Evolutionary conservation across 1,284 basidiomycete genomes (phyloP).

Genomic region (Fistulina hepatica): DNA sequence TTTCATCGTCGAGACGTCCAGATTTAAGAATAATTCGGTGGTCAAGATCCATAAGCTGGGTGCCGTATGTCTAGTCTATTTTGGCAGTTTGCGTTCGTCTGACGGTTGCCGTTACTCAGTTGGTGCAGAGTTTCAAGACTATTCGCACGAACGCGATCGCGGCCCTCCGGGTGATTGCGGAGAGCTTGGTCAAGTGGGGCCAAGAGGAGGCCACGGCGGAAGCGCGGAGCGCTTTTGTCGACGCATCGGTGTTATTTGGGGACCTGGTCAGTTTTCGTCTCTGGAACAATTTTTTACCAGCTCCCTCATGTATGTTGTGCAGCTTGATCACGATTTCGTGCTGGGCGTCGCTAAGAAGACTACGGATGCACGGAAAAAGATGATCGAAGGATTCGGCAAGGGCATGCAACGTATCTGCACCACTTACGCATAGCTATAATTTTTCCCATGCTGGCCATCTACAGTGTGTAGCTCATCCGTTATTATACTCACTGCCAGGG

Average conservation of each 20-base stretch:
- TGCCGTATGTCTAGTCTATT: constrained; percentile 38
- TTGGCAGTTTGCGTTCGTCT: too few species aligned
- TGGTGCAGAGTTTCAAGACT: constrained; percentile 53
- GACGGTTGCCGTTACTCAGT: too few species aligned
- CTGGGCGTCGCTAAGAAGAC: constrained; percentile 50
- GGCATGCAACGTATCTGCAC: constrained; percentile 47
- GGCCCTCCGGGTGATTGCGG: constrained; percentile 47
- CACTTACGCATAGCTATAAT: constrained; percentile 24
- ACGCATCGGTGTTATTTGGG: constrained; percentile 33
- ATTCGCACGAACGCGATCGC: constrained; percentile 42
- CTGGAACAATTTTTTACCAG: constrained; percentile 3
- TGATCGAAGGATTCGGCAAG: constrained; percentile 60
- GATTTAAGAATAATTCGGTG: constrained; percentile 58
- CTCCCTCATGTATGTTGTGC: constrained; percentile 6
- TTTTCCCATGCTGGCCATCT: neutral
- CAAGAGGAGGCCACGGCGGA: constrained; percentile 43
- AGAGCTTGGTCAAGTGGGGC: constrained; percentile 35
- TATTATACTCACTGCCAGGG: too few species aligned
- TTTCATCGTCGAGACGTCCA: constrained; percentile 48
- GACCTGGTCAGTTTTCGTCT: constrained; percentile 19
- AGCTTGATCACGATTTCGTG: constrained; percentile 61
- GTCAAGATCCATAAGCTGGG: constrained; percentile 66
- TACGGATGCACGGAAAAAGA: constrained; percentile 56
- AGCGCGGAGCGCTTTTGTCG: constrained; percentile 38
- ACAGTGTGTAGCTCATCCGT: neutral